Evolutionary conservation across 1,284 basidiomycete species (phyloP), one percentile per base, ranked within the genome.

Genomic region (Ceratobasidium sp.): DNA sequence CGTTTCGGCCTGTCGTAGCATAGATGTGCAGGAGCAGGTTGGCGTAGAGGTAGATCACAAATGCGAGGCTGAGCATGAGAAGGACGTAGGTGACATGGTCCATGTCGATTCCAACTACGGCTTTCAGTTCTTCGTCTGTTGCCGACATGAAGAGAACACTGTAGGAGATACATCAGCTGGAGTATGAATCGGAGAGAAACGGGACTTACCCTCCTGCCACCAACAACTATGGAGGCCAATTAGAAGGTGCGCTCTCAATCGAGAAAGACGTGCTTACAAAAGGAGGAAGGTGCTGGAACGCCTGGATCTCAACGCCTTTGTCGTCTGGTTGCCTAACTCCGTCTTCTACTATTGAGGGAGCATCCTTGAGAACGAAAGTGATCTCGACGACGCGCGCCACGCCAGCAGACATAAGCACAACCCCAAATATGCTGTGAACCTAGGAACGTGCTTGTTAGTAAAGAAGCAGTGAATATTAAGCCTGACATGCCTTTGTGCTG

Each of bases 21-120:
- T 88, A 90, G 11, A 89, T 82, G 72, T 87, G 82, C 72, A 91
- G 82, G 59, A 91, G 83, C 73, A 85, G 82, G 43, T 87, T 83
- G 54, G 90, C 88, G 77, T 91, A 86, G 13, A 91, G 85, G 80
- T 95, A 95, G 59, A 95, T 80, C 58, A 93, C 76, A 83, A 95
- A 93, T 0, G 91, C 89, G 61, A 91, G 81, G 88, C 92, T 94
- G 81, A 91, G 93, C 85, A 94, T 90, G 78, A 92, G 90, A 8
- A 96, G 83, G 52, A 92, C 85, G 78, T 96, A 96, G 0, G 94
- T 93, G 76, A 96, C 93, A 79, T 96, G 93, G 79, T 96, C 94
- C 87, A 95, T 91, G 61, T 87, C 91, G 41, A 84, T 83, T 28
- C 86, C 86, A 76, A 92, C 85, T 14, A 91, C 87, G 75, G 86